Conservation (phyloP, 1,284 basidiomycete species). For the Neolentinus lepideus region DNA sequence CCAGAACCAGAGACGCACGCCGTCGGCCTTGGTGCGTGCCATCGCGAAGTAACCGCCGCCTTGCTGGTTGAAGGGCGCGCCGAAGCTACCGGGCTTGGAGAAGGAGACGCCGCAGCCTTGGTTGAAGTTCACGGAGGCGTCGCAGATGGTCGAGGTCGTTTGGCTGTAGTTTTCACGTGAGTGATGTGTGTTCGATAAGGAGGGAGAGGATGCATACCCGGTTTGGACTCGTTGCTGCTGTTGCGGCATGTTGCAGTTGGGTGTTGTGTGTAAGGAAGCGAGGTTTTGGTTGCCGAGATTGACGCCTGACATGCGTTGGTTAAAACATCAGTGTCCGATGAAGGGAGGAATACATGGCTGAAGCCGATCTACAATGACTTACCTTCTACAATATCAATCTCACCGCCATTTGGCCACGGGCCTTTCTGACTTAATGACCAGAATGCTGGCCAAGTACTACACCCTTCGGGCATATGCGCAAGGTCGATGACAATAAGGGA, state of each 20-base stretch:
- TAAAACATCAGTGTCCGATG: background rate
- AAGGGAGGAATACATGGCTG: too few species aligned
- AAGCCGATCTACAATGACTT: background rate
- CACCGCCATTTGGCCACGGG: constrained; percentile 48
- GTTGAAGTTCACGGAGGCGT: constrained; percentile 43
- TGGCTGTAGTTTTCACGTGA: constrained; percentile 15
- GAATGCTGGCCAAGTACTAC: constrained; percentile 58
- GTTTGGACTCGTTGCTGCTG: constrained; percentile 23
- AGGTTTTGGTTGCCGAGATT: constrained; percentile 35
- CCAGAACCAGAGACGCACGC: constrained; percentile 53
- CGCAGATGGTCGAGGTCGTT: constrained; percentile 37
- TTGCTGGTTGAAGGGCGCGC: constrained; percentile 38
- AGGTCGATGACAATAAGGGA: constrained; percentile 42
- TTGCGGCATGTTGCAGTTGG: constrained; percentile 36
- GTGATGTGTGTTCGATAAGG: constrained; percentile 1
- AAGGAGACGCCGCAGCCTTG: constrained; percentile 56
- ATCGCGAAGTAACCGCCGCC: constrained; percentile 47
- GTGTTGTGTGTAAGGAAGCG: constrained; percentile 46
- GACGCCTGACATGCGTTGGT: constrained; percentile 28
- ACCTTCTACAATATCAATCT: constrained; percentile 48
- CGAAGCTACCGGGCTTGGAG: constrained; percentile 36
- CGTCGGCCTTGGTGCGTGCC: constrained; percentile 26
- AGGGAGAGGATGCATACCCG: constrained; percentile 30
- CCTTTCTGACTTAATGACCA: constrained; percentile 49
- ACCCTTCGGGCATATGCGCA: constrained; percentile 48